Base-by-base conservation (phyloP, 805 yeast genomes). In the Candida bentonensis region DNA sequence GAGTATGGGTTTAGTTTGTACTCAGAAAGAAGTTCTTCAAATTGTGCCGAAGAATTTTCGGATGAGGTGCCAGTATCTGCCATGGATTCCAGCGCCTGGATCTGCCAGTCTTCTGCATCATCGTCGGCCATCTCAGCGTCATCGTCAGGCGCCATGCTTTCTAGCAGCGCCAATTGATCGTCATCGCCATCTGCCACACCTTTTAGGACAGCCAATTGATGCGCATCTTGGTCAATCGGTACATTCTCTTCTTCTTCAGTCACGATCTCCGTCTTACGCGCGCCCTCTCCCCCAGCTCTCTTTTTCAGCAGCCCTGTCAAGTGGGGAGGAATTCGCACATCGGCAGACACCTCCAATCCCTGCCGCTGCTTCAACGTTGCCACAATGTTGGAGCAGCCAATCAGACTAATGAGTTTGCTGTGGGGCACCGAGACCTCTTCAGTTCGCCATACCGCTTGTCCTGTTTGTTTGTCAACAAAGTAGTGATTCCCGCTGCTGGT, bases 1-100 rank as follows among this genome's bases (percentile, higher is more conserved):
- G 69, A 60, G 45, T 54, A 70, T 0, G 77, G 74, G 50, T 74
- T 66, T 9, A 71, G 47, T 0, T 55, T 22, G 21, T 52, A 40
- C 7, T 53, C 59, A 3, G 55, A 54, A 7, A 76, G 57, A 30
- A 76, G 50, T 4, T 53, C 47, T 3, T 53, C 44, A 49, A 74
- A 74, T 23, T 13, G 34, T 2, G 15, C 46, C 20, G 42, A 39
- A 11, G 42, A 42, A 15, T 43, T 15, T n/a, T 30, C 36, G n/a
- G 7, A 17, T 7, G 27, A 9, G 11, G 27, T 13, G 5, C n/a
- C 17, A 4, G 7, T 17, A 4, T 30, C 36, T 4, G 36, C 36
- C 36, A 30, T 9, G 36, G 36, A 11, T 15, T 30, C 36, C 36
- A 30, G 20, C 20, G 7, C 17, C 5, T 30, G 36, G 7, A 11